Percentiles rank a stretch among this genome's conserved stretches.
Conservation (phyloP, 2,329 filamentous ascomycete species). For the Thielaviopsis populi region DNA sequence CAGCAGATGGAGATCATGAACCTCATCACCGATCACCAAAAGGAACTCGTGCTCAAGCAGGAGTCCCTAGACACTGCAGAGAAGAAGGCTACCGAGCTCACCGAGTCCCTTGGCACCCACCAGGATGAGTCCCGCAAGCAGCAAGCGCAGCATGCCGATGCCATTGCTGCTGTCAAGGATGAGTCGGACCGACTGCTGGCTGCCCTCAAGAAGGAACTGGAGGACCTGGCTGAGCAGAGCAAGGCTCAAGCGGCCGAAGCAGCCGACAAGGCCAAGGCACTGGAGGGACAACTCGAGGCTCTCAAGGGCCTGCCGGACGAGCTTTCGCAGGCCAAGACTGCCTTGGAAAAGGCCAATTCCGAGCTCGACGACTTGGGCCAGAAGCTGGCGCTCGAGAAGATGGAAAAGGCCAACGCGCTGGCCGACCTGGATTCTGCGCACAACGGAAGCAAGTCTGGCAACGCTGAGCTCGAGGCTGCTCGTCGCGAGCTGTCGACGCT, state of each 20-base stretch:
- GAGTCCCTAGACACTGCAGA: slow-evolving; percentile 25
- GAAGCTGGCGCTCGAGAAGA: slow-evolving; percentile 43
- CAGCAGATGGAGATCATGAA: slow-evolving; percentile 14
- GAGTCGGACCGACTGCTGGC: slow-evolving; percentile 23
- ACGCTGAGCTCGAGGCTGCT: slow-evolving; percentile 37
- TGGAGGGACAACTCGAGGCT: slow-evolving; percentile 40
- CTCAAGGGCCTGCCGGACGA: slow-evolving; percentile 30
- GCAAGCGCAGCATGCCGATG: slow-evolving; percentile 18
- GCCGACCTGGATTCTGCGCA: slow-evolving; percentile 45
- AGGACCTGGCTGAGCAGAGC: slow-evolving; percentile 10
- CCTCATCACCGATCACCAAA: slow-evolving; percentile 13
- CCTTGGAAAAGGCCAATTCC: slow-evolving; percentile 12
- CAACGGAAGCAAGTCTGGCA: slow-evolving; percentile 39
- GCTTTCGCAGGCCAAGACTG: slow-evolving; percentile 8
- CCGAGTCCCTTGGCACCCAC: slow-evolving; percentile 17
- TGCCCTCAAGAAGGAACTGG: slow-evolving; percentile 12
- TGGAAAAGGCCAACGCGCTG: slow-evolving; percentile 42
- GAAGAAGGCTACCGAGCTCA: slow-evolving; percentile 22
- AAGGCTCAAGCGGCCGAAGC: slow-evolving; percentile 19
- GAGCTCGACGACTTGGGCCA: slow-evolving; percentile 37
- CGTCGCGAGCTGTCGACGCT: slow-evolving; percentile 34
- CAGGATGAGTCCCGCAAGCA: slow-evolving; percentile 1
- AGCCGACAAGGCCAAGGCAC: slow-evolving; percentile 27
- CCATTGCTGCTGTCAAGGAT: slow-evolving; percentile 5
- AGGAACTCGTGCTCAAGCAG: slow-evolving; percentile 19